These are phyloP conservation scores for Neonectria faginata DNA, from an alignment of 2,329 filamentous ascomycete genomes.

Conservation along the genomic window DNA sequence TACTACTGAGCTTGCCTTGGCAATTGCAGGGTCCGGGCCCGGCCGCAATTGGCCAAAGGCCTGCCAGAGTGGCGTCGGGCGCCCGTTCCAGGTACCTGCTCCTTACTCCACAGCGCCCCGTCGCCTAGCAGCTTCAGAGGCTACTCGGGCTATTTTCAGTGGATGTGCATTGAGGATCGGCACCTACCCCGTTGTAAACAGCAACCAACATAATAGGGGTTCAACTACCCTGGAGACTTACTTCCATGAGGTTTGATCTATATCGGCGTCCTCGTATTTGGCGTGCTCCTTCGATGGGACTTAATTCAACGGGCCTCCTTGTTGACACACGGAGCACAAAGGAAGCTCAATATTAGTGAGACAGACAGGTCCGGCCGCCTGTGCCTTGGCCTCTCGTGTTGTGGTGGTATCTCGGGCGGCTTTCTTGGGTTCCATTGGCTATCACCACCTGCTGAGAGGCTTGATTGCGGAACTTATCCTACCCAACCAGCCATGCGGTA, in stretches of 20 bases:
- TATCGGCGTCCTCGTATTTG: slow-evolving; percentile 11
- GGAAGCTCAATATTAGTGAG: background rate
- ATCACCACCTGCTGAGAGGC: background rate
- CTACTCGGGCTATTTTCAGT: slow-evolving; percentile 19
- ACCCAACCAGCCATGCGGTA: slow-evolving; percentile 9
- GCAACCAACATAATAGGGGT: slow-evolving; percentile 29
- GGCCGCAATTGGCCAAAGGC: slow-evolving; percentile 25
- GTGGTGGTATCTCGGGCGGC: background rate
- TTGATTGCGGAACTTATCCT: slow-evolving; percentile 6
- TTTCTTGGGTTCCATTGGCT: slow-evolving; percentile 9
- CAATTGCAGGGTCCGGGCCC: slow-evolving; percentile 26
- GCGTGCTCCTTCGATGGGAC: background rate
- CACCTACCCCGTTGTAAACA: slow-evolving; percentile 19
- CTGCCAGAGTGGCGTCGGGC: slow-evolving; percentile 22
- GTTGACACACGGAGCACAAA: background rate
- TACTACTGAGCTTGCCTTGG: slow-evolving; percentile 29
- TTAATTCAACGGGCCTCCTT: background rate
- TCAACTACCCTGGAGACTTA: slow-evolving; percentile 22
- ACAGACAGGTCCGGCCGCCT: background rate
- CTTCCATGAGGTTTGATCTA: slow-evolving; percentile 16
- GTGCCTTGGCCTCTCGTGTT: slow-evolving; percentile 13
- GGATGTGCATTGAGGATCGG: slow-evolving; percentile 24
- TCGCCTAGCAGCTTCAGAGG: slow-evolving; percentile 20
- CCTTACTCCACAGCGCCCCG: slow-evolving; percentile 20
- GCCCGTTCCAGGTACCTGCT: slow-evolving; percentile 22